A percentile compares a stretch with the other conserved stretches of the same genome.
Evolutionary conservation across 2,329 filamentous ascomycete genomes (phyloP).

Genomic region (Lasiodiplodia citricola): DNA sequence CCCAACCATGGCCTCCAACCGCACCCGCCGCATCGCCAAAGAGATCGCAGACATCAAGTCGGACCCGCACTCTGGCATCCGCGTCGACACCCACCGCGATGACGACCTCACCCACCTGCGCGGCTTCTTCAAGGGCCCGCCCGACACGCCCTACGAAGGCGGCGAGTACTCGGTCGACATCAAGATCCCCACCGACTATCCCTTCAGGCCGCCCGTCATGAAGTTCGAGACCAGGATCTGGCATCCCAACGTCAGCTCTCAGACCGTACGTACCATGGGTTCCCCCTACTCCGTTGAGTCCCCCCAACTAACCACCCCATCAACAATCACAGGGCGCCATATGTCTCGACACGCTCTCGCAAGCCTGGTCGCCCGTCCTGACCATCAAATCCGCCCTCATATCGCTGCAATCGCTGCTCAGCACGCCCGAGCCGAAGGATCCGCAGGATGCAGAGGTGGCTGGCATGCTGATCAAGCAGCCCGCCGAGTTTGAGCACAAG

Average conservation of each 20-base stretch:
- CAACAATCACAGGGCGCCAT: constrained; percentile 76
- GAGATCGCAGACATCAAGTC: constrained; percentile 27
- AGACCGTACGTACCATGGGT: constrained; percentile 69
- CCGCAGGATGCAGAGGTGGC: constrained; percentile 97
- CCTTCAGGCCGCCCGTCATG: constrained; percentile 91
- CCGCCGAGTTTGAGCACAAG: constrained; percentile 77
- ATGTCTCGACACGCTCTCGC: constrained; percentile 89
- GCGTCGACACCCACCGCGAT: constrained; percentile 65
- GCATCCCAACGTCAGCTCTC: constrained; percentile 96
- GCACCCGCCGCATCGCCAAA: constrained; percentile 62
- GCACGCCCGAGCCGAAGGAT: constrained; percentile 92
- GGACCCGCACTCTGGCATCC: constrained; percentile 21
- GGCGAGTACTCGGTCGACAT: constrained; percentile 85
- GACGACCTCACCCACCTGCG: constrained; percentile 81
- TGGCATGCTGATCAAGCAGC: constrained; percentile 81
- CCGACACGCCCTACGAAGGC: constrained; percentile 91
- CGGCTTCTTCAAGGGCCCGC: constrained; percentile 83
- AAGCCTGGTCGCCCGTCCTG: constrained; percentile 92
- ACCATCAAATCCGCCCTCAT: constrained; percentile 96
- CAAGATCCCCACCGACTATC: constrained; percentile 84
- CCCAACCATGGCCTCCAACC: constrained; percentile 60
- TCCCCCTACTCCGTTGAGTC: not conserved
- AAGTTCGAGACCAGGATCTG: constrained; percentile 91
- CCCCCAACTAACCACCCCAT: not conserved
- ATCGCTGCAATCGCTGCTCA: constrained; percentile 90